Conservation (phyloP, 805 yeast species). For the Candida quercuum region DNA sequence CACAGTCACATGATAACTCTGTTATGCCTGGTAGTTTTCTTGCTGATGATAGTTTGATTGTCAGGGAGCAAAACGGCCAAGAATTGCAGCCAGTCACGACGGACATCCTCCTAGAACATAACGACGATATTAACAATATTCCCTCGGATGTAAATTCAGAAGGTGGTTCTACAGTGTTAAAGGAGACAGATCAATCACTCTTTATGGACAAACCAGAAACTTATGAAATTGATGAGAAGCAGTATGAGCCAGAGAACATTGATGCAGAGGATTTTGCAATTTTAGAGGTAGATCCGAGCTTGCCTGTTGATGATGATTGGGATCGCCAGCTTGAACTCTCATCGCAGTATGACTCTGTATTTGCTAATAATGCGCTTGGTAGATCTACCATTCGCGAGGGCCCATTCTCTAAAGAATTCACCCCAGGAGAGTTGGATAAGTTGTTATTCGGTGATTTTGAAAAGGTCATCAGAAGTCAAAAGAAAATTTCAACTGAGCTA, state of each 20-base stretch:
- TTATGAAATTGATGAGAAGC: constrained; percentile 48
- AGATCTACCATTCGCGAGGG: constrained; percentile 18
- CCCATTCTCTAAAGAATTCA: constrained; percentile 17
- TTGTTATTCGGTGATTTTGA: constrained; percentile 44
- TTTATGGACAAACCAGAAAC: constrained; percentile 8
- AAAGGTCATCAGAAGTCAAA: constrained; percentile 22
- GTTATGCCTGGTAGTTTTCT: constrained; percentile 25
- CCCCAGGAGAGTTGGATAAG: constrained; percentile 38
- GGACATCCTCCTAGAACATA: constrained; percentile 11
- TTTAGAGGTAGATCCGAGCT: constrained; percentile 37
- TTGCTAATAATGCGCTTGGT: constrained; percentile 13
- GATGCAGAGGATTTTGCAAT: constrained; percentile 40
- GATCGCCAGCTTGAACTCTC: constrained; percentile 55
- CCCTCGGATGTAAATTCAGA: constrained; percentile 6
- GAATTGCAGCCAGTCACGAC: constrained; percentile 3
- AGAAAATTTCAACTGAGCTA: constrained; percentile 25
- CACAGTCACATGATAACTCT: constrained; percentile 14
- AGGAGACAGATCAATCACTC: constrained; percentile 16
- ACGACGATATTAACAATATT: too few species aligned
- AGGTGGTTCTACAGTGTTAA: too few species aligned
- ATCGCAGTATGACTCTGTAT: constrained; percentile 21
- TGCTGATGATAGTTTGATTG: constrained; percentile 7
- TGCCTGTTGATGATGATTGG: constrained; percentile 59
- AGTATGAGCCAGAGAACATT: constrained; percentile 61
- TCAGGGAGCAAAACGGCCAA: constrained; percentile 1